phyloP scores from a whole-genome alignment of 2,329 filamentous ascomycete species.

The Fusarium anguioides region DNA sequence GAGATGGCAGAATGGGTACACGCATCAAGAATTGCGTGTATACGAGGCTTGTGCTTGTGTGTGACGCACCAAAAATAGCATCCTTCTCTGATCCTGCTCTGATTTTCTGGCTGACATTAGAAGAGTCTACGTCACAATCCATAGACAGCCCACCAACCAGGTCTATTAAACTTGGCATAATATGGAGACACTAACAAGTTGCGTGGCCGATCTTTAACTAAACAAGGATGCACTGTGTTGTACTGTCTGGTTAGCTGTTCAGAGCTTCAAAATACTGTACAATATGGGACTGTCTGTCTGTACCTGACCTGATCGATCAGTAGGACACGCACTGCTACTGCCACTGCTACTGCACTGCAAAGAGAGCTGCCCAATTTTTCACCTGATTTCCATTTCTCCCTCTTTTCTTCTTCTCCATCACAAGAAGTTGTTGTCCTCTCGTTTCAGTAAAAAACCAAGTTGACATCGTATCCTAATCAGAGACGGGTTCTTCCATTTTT shows the following conservation, averaged over 20 bases:
- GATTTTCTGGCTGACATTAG: conserved; percentile 9
- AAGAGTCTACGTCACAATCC: conserved; percentile 27
- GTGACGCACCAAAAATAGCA: conserved; percentile 33
- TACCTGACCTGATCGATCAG: too few species aligned
- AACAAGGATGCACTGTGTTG: conserved; percentile 22
- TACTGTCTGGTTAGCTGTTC: background rate
- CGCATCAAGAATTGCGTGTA: conserved; percentile 21
- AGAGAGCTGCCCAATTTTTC: background rate
- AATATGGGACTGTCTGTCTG: background rate
- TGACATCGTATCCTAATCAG: background rate
- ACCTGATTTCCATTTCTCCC: conserved; percentile 8
- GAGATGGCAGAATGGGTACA: background rate
- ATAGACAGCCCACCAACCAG: conserved; percentile 18
- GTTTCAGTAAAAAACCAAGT: conserved; percentile 11
- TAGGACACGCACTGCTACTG: too few species aligned
- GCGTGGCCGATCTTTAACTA: conserved; percentile 28
- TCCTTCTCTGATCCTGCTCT: background rate
- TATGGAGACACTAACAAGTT: conserved; percentile 30
- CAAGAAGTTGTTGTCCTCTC: conserved; percentile 24
- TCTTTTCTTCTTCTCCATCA: background rate
- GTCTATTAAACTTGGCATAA: background rate
- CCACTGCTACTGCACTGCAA: too few species aligned
- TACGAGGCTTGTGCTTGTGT: conserved; percentile 24
- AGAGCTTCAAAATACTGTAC: background rate
- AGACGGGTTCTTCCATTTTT: conserved; percentile 10